Evolutionary conservation across 2,329 filamentous ascomycete species (phyloP), one percentile per base, ranked within the genome.

Genomic region (Penicillium verrucosum): DNA sequence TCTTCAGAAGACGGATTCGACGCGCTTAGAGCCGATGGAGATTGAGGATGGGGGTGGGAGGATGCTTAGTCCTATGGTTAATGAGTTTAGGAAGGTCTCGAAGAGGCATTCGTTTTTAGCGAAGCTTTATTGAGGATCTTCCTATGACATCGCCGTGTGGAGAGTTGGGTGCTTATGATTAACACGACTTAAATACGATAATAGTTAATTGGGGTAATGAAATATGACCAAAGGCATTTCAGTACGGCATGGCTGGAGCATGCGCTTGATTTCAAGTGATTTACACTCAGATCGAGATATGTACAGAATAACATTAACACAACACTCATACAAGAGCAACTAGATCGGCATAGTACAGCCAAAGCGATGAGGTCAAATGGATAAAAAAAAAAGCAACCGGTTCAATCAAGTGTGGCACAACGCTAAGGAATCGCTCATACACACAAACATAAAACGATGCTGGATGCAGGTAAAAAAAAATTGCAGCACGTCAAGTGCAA

Each of bases 41-140:
- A 54, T 61, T n/a, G 61, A 65, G 7, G 58, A 64, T 55, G 46
- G 52, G 8, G 59, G 45, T 9, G 30, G 51, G 30, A 64, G 60
- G 38, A 42, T 60, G 16, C 54, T 66, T 6, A 74, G 70, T 55
- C 71, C 71, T n/a, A 69, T 66, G 14, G 68, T 72, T n/a, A 53
- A 65, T 37, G 71, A 74, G 50, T 74, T 72, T 54, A 62, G 68
- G 48, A 62, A 62, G n/a, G 58, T 74, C 23, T 71, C 70, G 36
- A 63, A 61, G 34, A 56, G 65, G 29, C 57, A 63, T 32, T 68
- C 65, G 32, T 65, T 68, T 29, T 47, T 72, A 38, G 62, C 64
- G 9, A 62, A 65, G 41, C 62, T 67, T 47, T 70, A 69, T 60
- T 71, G 23, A 56, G 2, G 18, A 8, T 5, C 12, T 16, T 10